These are phyloP conservation scores for Scheffersomyces amazonensis DNA, from an alignment of 805 yeast species.

Conservation along the genomic window DNA sequence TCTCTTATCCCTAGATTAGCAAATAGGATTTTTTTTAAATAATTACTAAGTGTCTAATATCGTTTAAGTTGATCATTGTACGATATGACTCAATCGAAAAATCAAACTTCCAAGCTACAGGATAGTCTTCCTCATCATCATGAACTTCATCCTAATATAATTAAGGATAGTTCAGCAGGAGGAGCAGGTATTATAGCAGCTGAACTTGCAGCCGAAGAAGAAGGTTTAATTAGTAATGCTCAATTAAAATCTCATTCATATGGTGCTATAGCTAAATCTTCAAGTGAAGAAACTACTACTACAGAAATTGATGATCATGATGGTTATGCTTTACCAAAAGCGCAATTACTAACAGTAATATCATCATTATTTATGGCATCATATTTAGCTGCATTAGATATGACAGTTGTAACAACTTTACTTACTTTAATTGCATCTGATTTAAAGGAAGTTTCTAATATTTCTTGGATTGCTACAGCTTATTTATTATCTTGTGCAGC, in stretches of 20 bases:
- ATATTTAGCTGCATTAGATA: slow-evolving; percentile 64
- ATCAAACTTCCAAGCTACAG: no score
- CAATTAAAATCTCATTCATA: slow-evolving; percentile 12
- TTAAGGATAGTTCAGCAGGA: slow-evolving; percentile 30
- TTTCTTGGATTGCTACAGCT: slow-evolving; percentile 74
- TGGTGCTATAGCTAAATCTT: slow-evolving; percentile 11
- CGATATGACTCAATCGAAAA: no score
- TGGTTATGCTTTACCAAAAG: slow-evolving; percentile 28
- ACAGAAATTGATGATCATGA: slow-evolving; percentile 11
- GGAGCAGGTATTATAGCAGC: slow-evolving; percentile 33
- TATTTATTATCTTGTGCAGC: slow-evolving; percentile 68
- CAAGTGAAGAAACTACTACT: slow-evolving; percentile 5
- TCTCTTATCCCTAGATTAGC: no score
- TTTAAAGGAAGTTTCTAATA: slow-evolving; percentile 56
- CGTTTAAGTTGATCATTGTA: no score
- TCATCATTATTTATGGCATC: slow-evolving; percentile 35
- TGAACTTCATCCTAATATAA: slow-evolving; percentile 12
- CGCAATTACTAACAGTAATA: slow-evolving; percentile 26
- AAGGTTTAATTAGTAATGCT: slow-evolving; percentile 12
- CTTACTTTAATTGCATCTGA: slow-evolving; percentile 68
- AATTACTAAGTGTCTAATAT: no score
- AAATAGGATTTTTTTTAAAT: no score
- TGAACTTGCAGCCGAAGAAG: slow-evolving; percentile 35
- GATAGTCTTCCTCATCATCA: no score
- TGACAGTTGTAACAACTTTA: slow-evolving; percentile 65